These are phyloP conservation scores for Globisporangium lucens DNA, from an alignment of 352 stramenopile species.

Conservation along the genomic window DNA sequence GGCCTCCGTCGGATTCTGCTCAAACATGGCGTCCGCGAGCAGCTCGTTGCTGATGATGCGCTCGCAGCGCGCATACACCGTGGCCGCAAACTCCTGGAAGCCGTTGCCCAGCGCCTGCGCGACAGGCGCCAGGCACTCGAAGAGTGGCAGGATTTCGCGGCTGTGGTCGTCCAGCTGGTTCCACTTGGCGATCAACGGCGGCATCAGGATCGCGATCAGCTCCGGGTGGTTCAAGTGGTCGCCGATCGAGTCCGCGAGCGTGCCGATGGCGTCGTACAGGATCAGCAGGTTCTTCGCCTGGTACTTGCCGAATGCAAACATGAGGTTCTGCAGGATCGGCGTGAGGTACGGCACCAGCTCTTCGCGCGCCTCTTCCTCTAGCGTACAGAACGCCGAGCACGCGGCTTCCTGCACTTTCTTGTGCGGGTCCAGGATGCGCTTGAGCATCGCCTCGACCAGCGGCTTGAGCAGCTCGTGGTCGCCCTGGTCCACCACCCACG, in stretches of 20 bases:
- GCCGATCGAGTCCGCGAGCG: slow-evolving; percentile 93
- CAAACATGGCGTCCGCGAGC: slow-evolving; percentile 73
- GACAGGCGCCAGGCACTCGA: slow-evolving; percentile 89
- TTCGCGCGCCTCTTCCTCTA: slow-evolving; percentile 93
- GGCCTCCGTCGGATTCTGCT: slow-evolving; percentile 72
- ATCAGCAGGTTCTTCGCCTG: slow-evolving; percentile 94
- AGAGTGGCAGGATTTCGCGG: slow-evolving; percentile 81
- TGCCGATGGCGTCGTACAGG: slow-evolving; percentile 95
- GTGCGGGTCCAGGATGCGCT: slow-evolving; percentile 88
- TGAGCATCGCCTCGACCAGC: slow-evolving; percentile 85
- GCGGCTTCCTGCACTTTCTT: slow-evolving; percentile 95
- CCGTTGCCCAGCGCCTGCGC: slow-evolving; percentile 79
- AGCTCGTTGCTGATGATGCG: slow-evolving; percentile 84
- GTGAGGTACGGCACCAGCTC: slow-evolving; percentile 92
- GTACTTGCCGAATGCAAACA: slow-evolving; percentile 92
- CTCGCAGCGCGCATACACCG: slow-evolving; percentile 77
- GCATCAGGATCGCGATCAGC: slow-evolving; percentile 92
- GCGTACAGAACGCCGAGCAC: slow-evolving; percentile 93
- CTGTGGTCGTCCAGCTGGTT: slow-evolving; percentile 76
- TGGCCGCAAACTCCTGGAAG: slow-evolving; percentile 87
- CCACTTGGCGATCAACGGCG: slow-evolving; percentile 92
- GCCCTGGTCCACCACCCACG: slow-evolving; percentile 91
- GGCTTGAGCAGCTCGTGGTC: slow-evolving; percentile 82
- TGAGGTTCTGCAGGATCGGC: slow-evolving; percentile 90
- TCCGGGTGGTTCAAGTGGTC: slow-evolving; percentile 90